Conservation (phyloP, 345 rosid species). For the Moringa oleifera region DNA sequence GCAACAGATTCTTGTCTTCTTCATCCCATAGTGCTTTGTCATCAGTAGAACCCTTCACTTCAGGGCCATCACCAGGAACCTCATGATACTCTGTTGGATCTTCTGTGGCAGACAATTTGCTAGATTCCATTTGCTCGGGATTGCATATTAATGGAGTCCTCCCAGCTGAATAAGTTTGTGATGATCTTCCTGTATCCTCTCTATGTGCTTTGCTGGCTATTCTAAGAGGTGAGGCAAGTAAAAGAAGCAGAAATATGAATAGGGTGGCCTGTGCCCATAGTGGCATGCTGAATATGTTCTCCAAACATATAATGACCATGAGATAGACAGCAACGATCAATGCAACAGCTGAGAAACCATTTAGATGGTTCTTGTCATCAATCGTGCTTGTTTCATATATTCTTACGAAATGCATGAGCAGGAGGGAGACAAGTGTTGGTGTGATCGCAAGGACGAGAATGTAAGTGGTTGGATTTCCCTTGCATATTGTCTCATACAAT, state of each 20-base stretch:
- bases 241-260: slow-evolving; percentile 39
- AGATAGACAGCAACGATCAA: slow-evolving; percentile 66
- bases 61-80: slow-evolving; percentile 20
- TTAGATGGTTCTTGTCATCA: slow-evolving; percentile 64
- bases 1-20: slow-evolving; percentile 41
- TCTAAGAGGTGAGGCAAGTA: slow-evolving; percentile 53
- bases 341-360: slow-evolving; percentile 64
- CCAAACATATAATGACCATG: slow-evolving; percentile 47
- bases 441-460: slow-evolving; percentile 61
- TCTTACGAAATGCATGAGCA: slow-evolving; percentile 60
- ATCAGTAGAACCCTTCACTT: slow-evolving; percentile 11
- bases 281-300: slow-evolving; percentile 47
- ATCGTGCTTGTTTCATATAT: slow-evolving; percentile 38
- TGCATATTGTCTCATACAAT: slow-evolving; percentile 51
- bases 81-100: slow-evolving; percentile 18
- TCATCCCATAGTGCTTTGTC: slow-evolving; percentile 11
- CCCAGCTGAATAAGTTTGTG: slow-evolving; percentile 22
- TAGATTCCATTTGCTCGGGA: slow-evolving; percentile 6
- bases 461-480: slow-evolving; percentile 50
- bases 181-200: slow-evolving; percentile 26
- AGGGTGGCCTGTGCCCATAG: slow-evolving; percentile 38
- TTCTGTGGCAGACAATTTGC: neutral
- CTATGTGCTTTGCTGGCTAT: slow-evolving; percentile 50
- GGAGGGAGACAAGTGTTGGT: slow-evolving; percentile 56
- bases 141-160: slow-evolving; percentile 17